Conservation (phyloP, 208 protist species). For the Trypanosoma congolense region DNA sequence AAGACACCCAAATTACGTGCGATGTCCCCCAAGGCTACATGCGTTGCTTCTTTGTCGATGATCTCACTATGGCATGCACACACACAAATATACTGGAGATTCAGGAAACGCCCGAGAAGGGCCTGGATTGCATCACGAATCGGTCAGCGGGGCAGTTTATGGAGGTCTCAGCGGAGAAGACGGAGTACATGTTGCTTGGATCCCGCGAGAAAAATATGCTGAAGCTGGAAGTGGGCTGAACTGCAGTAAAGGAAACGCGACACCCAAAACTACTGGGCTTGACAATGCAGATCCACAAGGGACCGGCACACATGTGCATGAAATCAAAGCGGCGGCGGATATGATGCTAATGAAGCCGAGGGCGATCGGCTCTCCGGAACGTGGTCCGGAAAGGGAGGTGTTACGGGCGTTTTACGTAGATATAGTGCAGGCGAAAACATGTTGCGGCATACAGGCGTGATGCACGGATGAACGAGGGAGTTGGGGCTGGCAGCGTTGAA, state of each 20-base stretch:
- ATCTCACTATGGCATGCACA: slow-evolving; percentile 19
- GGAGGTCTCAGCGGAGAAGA: too few species aligned
- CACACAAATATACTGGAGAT: not conserved
- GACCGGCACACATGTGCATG: not conserved
- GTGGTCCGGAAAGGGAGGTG: slow-evolving; percentile 9
- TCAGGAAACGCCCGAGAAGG: slow-evolving; percentile 1
- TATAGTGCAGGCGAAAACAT: too few species aligned
- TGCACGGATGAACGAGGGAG: too few species aligned
- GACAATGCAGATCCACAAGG: slow-evolving; percentile 6
- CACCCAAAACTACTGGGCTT: slow-evolving; percentile 9
- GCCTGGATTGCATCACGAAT: not conserved
- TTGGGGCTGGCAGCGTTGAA: too few species aligned
- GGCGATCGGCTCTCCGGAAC: not conserved
- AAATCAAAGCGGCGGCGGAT: not conserved
- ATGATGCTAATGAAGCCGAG: slow-evolving; percentile 6
- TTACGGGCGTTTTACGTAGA: slow-evolving; percentile 7
- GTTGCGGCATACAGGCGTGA: too few species aligned
- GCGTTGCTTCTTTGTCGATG: slow-evolving; percentile 31
- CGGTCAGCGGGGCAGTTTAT: slow-evolving; percentile 1
- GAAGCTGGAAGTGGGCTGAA: not conserved
- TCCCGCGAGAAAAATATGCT: not conserved
- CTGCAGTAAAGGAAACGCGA: not conserved
- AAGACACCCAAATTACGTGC: slow-evolving; percentile 3
- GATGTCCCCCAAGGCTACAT: slow-evolving; percentile 29
- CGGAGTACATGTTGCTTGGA: slow-evolving; percentile 9